A percentile compares a stretch with the other conserved stretches of the same genome.
Evolutionary conservation across 2,329 filamentous ascomycete species (phyloP).

Genomic region (Mollisia scopiformis): DNA sequence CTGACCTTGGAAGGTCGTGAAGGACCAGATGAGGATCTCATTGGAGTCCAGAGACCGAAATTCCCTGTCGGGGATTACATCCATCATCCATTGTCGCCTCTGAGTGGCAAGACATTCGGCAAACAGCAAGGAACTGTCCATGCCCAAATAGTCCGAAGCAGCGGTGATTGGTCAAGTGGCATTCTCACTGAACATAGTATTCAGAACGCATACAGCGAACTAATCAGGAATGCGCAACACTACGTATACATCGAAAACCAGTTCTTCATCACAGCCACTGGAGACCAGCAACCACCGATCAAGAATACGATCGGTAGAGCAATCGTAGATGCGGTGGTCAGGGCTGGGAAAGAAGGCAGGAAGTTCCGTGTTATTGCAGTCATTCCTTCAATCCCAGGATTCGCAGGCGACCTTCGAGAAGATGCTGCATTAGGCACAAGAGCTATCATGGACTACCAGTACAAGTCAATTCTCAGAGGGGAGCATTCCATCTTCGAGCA

Average conservation of each 20-base stretch:
- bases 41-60: slow-evolving; percentile 86
- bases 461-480: slow-evolving; percentile 91
- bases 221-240: slow-evolving; percentile 87
- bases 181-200: slow-evolving; percentile 85
- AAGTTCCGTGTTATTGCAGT: slow-evolving; percentile 91
- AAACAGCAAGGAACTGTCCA: slow-evolving; percentile 73
- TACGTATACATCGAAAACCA: slow-evolving; percentile 99
- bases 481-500: slow-evolving; percentile 88
- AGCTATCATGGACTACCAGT: slow-evolving; percentile 98
- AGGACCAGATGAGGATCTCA: slow-evolving; percentile 79
- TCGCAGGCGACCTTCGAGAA: slow-evolving; percentile 86
- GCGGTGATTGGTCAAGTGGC: slow-evolving; percentile 90
- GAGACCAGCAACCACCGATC: slow-evolving; percentile 82
- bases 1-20: slow-evolving; percentile 76
- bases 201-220: slow-evolving; percentile 82
- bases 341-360: slow-evolving; percentile 77
- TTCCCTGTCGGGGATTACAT: slow-evolving; percentile 89
- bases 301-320: slow-evolving; percentile 86
- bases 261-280: slow-evolving; percentile 94
- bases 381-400: slow-evolving; percentile 90
- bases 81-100: slow-evolving; percentile 73
- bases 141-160: slow-evolving; percentile 87
- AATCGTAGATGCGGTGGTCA: slow-evolving; percentile 88
- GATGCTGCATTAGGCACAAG: slow-evolving; percentile 83
- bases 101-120: slow-evolving; percentile 65